Conservation (phyloP, 164 flowering plant species). For the Houttuynia cordata region DNA sequence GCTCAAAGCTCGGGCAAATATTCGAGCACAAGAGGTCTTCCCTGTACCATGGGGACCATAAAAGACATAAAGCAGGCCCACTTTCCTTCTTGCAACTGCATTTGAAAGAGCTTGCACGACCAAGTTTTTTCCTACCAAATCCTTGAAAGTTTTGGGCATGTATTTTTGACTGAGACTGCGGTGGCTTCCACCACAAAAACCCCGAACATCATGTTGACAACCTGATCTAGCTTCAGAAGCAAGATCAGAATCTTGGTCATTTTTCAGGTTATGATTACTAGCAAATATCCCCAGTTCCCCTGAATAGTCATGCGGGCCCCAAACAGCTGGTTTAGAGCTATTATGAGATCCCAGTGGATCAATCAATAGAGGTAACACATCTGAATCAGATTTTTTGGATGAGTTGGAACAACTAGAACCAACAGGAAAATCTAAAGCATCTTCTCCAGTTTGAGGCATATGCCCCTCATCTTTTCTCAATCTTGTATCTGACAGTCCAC, state of each 20-base stretch:
- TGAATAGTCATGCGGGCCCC: constrained; percentile 60
- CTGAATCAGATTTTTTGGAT: constrained; percentile 48
- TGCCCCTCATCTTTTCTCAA: constrained; percentile 32
- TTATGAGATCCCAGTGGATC: constrained; percentile 66
- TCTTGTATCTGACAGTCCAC: constrained; percentile 79
- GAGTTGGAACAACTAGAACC: constrained; percentile 47
- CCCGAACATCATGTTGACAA: constrained; percentile 22
- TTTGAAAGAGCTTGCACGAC: constrained; percentile 91
- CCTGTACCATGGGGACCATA: constrained; percentile 99
- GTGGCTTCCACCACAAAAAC: constrained; percentile 38
- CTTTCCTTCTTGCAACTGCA: constrained; percentile 59
- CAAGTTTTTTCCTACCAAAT: constrained; percentile 82
- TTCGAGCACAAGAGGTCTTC: constrained; percentile 89
- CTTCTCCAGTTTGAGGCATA: constrained; percentile 23
- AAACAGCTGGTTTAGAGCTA: constrained; percentile 50
- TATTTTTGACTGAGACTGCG: constrained; percentile 77
- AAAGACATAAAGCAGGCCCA: constrained; percentile 80
- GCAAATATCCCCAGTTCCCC: constrained; percentile 88
- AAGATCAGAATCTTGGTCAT: constrained; percentile 56
- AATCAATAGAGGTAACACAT: constrained; percentile 67
- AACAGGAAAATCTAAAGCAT: constrained; percentile 30
- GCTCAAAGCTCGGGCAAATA: constrained; percentile 83
- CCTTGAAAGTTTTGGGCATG: constrained; percentile 83
- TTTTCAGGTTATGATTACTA: constrained; percentile 43
- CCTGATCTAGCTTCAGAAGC: constrained; percentile 69